Percentiles rank a stretch among this genome's conserved stretches.
Evolutionary conservation across 2,329 filamentous ascomycete genomes (phyloP).

Genomic region (Nothophoma quercina): DNA sequence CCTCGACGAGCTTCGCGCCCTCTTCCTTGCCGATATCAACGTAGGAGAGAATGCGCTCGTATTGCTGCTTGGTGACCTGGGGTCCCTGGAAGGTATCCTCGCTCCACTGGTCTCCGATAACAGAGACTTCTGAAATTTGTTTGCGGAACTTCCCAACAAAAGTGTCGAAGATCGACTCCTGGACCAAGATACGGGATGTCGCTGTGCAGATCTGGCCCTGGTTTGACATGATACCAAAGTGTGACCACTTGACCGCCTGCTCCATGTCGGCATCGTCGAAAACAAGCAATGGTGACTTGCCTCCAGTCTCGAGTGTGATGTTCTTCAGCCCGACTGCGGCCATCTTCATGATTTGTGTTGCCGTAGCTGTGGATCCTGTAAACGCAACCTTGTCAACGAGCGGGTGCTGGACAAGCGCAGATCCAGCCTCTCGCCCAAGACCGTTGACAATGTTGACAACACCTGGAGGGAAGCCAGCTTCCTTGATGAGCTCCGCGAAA

Average conservation of each 20-base stretch:
- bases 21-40: conserved; percentile 55
- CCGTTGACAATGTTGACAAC: conserved; percentile 58
- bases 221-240: conserved; percentile 47
- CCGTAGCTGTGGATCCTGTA: conserved; percentile 75
- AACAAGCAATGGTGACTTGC: conserved; percentile 54
- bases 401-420: conserved; percentile 68
- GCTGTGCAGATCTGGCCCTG: conserved; percentile 51
- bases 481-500: conserved; percentile 36
- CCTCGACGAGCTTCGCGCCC: conserved; percentile 58
- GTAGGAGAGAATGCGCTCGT: conserved; percentile 54
- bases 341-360: conserved; percentile 63
- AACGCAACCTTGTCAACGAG: conserved; percentile 78
- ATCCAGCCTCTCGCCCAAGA: conserved; percentile 66
- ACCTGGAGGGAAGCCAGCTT: conserved; percentile 51
- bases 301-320: conserved; percentile 54
- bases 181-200: conserved; percentile 49
- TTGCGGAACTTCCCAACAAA: conserved; percentile 49
- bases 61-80: conserved; percentile 55
- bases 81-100: conserved; percentile 54
- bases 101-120: conserved; percentile 49
- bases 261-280: conserved; percentile 56
- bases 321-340: conserved; percentile 50
- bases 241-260: conserved; percentile 48
- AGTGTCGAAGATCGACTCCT: conserved; percentile 42
- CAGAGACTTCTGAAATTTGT: conserved; percentile 44